Base-by-base conservation (phyloP, 805 yeast species). In the Yamadazyma olivae region DNA sequence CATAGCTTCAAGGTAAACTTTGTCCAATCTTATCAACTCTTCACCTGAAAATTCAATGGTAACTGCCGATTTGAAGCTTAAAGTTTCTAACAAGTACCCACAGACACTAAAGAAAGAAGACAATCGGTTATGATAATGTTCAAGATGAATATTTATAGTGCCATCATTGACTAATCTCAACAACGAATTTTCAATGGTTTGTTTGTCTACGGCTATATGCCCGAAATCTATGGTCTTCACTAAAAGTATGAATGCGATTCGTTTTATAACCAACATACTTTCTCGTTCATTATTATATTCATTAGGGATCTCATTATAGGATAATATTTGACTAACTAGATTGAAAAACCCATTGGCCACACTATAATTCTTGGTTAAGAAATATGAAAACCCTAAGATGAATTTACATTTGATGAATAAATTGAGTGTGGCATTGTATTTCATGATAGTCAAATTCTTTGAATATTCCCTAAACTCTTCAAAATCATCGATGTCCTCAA, bases 1-100 rank as follows among this genome's bases (percentile, higher is more conserved):
- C 72, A 68, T 62, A 31, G 59, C 63, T 15, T 50, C 55, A 10
- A 68, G 26, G 20, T 35, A 39, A 3, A 34, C 30, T 4, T 26
- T 30, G 17, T 48, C 31, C n/a, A 40, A 42, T 12, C 49, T 38
- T 6, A 40, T 20, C 15, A 36, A 17, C n/a, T 19, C 30, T 1
- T 33, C 17, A 2, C 41, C 43, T 14, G 32, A 32, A 21, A 49
- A 46, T 1, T 41, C 33, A 9, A 30, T 32, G 6, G 10, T 10
- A 17, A 27, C n/a, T 19, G 10, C 43, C 28, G 23, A 19, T 22
- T 3, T 34, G 13, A 10, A 22, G 4, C 59, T 45, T n/a, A 48
- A 29, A 19, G 33, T 36, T 30, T 59, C 64, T 33, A 42, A 53
- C 1, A 51, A 29, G 10, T 32, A 29, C 4, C 63, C 63, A 39